Conservation (phyloP, 163 green algal genomes). For the Scenedesmus sp. region DNA sequence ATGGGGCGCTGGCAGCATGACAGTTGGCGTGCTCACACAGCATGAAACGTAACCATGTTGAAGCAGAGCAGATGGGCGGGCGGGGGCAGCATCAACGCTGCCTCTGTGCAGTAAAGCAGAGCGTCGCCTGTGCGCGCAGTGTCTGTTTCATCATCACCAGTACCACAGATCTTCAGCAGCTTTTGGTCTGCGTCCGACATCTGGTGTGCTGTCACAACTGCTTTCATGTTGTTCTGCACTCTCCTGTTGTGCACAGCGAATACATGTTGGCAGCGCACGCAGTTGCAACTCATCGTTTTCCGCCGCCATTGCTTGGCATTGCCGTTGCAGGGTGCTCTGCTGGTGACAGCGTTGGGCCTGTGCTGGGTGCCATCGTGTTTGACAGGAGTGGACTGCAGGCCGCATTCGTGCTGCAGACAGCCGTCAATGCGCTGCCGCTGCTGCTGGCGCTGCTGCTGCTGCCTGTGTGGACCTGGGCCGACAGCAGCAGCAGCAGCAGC, state of each 20-base stretch:
- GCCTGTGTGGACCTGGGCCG: background rate
- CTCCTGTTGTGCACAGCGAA: no score
- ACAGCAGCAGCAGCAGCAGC: background rate
- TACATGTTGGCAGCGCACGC: background rate
- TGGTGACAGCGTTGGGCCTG: conserved; percentile 26
- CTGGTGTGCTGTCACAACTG: no score
- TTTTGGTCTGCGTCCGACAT: no score
- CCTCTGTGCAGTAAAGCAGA: no score
- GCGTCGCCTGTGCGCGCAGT: no score
- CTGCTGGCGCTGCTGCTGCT: background rate
- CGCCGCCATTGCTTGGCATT: background rate
- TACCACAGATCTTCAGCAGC: no score
- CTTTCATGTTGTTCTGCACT: no score
- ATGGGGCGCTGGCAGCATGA: background rate
- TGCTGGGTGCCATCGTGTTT: conserved; percentile 15
- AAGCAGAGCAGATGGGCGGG: background rate
- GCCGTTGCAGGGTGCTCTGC: conserved; percentile 3
- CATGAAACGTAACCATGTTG: background rate
- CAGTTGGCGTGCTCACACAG: background rate
- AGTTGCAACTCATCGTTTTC: background rate
- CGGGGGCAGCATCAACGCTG: no score
- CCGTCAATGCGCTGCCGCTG: background rate
- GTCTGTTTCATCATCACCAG: no score
- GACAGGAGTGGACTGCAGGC: background rate
- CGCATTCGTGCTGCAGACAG: background rate